phyloP scores from a whole-genome alignment of 305 asterid genomes.

The Monarda citriodora region DNA sequence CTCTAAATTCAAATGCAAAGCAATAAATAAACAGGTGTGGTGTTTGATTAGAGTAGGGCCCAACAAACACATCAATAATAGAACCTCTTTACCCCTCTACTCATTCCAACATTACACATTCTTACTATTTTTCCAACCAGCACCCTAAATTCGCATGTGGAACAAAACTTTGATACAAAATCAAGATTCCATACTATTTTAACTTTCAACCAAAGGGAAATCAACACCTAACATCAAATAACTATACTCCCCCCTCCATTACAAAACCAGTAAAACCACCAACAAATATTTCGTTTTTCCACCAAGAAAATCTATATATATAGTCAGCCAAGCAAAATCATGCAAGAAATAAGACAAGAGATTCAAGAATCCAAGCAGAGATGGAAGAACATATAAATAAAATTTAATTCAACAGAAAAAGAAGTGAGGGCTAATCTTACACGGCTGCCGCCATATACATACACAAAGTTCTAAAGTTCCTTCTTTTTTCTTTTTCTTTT shows the following conservation, averaged over 20 bases:
- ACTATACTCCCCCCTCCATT: too few species aligned
- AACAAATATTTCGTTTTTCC: too few species aligned
- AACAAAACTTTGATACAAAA: too few species aligned
- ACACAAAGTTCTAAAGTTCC: conserved; percentile 47
- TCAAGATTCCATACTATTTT: too few species aligned
- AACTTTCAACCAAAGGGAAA: too few species aligned
- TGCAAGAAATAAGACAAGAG: not conserved
- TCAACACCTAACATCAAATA: too few species aligned
- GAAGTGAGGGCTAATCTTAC: conserved; percentile 29
- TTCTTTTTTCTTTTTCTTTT: conserved; percentile 9
- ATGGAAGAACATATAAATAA: conserved; percentile 18
- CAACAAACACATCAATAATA: not conserved
- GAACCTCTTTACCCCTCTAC: not conserved
- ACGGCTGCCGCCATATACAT: conserved; percentile 35
- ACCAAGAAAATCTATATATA: too few species aligned
- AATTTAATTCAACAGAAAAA: conserved; percentile 4
- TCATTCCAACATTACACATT: too few species aligned
- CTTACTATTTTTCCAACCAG: too few species aligned
- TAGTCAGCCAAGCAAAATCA: too few species aligned
- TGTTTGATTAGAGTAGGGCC: not conserved
- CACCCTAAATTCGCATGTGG: too few species aligned
- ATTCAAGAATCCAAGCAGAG: conserved; percentile 21
- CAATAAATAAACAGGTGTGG: not conserved
- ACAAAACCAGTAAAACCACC: too few species aligned
- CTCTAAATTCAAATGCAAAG: not conserved